Base-by-base conservation (phyloP, 1,139 yeast genomes). In the Kodamaea anthophila region DNA sequence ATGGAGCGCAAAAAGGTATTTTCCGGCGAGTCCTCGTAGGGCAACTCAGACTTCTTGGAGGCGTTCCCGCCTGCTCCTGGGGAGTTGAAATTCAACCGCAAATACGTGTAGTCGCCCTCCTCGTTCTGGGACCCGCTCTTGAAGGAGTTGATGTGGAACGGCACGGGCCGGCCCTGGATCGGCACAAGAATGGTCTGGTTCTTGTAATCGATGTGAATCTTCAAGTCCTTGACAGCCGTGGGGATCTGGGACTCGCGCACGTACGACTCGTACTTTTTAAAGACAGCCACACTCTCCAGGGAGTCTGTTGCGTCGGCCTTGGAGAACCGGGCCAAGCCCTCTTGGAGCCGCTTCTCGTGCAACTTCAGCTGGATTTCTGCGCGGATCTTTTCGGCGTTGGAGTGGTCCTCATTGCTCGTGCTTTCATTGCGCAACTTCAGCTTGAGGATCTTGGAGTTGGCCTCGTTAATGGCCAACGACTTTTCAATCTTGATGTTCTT, bases 91-190 rank as follows among this genome's bases (percentile, higher is more conserved):
- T 91, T 91, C 47, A 91, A 70, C 56, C 98, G 76, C 47, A 91
- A 58, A 49, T 85, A 88, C 2, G 95, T 88, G 53, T 74, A 87
- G 43, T 88, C 97, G 26, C 97, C 97, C 62, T 93, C 98, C 49
- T 91, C 98, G 43, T 82, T 86, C 50, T 87, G 91, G 14, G 94
- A 83, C 29, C 96, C 97, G 54, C 86, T 88, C 53, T 88, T 91
- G 59, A 85, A 88, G 6, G 96, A 69, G 51, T 87, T 86, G 47
- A 91, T 87, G 54, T 91, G 98, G 68, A 91, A 88, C 16, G 98
- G 98, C 29, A 93, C 98, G 2, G 98, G 96, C 49, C 98, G 74
- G 38, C 98, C 98, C 47, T 82, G 77, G 38, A 91, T 83, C 29
- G 98, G 98, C 37, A 91, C 64, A 37, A 91, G 74, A 33, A 91